These are phyloP conservation scores for Dothideomycetes sp. DNA, from an alignment of 2,329 filamentous ascomycete species.

Conservation along the genomic window DNA sequence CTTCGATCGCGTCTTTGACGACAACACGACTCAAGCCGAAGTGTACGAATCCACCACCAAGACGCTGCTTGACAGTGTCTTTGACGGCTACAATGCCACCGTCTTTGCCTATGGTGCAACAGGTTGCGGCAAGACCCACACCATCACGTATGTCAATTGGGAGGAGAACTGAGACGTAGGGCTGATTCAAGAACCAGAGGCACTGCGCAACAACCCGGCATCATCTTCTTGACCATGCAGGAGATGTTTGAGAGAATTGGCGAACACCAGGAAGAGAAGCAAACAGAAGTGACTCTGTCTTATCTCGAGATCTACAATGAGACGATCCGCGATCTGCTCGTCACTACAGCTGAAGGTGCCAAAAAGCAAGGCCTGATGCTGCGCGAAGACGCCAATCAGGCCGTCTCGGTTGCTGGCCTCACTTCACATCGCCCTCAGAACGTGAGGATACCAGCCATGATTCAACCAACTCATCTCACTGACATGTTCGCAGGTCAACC, in stretches of 20 bases:
- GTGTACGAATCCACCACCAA: constrained; percentile 92
- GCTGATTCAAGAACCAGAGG: constrained; percentile 36
- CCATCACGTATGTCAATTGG: constrained; percentile 48
- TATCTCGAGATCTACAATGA: constrained; percentile 99
- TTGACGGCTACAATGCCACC: constrained; percentile 97
- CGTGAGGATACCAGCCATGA: constrained; percentile 43
- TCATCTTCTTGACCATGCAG: constrained; percentile 98
- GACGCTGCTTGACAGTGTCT: constrained; percentile 80
- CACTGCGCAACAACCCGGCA: constrained; percentile 83
- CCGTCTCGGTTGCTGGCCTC: constrained; percentile 81
- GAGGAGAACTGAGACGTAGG: constrained; percentile 18
- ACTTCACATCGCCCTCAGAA: constrained; percentile 86
- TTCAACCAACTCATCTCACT: constrained; percentile 15
- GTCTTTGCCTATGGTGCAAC: constrained; percentile 98
- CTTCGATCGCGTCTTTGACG: constrained; percentile 95
- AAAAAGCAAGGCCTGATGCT: constrained; percentile 80
- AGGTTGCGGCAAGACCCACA: constrained; percentile 97
- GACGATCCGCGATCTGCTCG: constrained; percentile 87
- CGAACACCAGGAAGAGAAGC: constrained; percentile 78
- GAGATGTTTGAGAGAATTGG: constrained; percentile 93
- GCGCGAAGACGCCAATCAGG: constrained; percentile 86
- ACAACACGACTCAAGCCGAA: constrained; percentile 82
- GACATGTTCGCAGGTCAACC: constrained; percentile 43
- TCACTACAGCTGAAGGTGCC: constrained; percentile 48
- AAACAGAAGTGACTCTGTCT: constrained; percentile 81